Evolutionary conservation across 2,329 filamentous ascomycete species (phyloP).

Genomic region (Pyrenophora tritici-repentis): DNA sequence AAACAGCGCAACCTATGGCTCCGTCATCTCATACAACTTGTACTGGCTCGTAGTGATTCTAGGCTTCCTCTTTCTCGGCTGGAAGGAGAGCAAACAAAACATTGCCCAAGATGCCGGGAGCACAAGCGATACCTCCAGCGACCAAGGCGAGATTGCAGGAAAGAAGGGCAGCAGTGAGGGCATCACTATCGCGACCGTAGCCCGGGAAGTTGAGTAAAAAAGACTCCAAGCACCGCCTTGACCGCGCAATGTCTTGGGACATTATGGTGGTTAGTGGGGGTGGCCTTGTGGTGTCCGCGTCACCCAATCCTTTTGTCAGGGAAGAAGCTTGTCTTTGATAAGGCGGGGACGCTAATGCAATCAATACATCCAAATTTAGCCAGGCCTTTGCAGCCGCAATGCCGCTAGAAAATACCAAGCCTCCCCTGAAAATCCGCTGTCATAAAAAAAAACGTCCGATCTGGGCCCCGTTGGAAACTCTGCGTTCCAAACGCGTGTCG

Average conservation of each 20-base stretch:
- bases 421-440: not conserved
- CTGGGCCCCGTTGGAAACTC: not conserved
- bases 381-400: not conserved
- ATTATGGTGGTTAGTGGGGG: slow-evolving; percentile 4
- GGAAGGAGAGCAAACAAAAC: slow-evolving; percentile 60
- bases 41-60: slow-evolving; percentile 80
- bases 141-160: slow-evolving; percentile 16
- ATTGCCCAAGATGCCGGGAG: slow-evolving; percentile 6
- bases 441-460: not conserved
- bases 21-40: slow-evolving; percentile 82
- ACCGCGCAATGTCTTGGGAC: too few species aligned
- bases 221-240: too few species aligned
- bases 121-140: slow-evolving; percentile 23
- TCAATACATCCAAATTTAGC: not conserved
- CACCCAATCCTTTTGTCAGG: not conserved
- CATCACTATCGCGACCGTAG: slow-evolving; percentile 15
- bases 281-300: not conserved
- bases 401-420: not conserved
- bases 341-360: slow-evolving; percentile 8
- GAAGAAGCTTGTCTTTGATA: slow-evolving; percentile 6
- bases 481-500: slow-evolving; percentile 11
- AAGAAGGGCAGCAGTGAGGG: slow-evolving; percentile 25
- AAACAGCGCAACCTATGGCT: slow-evolving; percentile 86
- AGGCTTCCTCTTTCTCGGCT: slow-evolving; percentile 68
- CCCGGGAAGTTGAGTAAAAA: slow-evolving; percentile 20